These are phyloP conservation scores for Paramarasmius palmivorus DNA, from an alignment of 1,284 basidiomycete genomes.

Conservation along the genomic window DNA sequence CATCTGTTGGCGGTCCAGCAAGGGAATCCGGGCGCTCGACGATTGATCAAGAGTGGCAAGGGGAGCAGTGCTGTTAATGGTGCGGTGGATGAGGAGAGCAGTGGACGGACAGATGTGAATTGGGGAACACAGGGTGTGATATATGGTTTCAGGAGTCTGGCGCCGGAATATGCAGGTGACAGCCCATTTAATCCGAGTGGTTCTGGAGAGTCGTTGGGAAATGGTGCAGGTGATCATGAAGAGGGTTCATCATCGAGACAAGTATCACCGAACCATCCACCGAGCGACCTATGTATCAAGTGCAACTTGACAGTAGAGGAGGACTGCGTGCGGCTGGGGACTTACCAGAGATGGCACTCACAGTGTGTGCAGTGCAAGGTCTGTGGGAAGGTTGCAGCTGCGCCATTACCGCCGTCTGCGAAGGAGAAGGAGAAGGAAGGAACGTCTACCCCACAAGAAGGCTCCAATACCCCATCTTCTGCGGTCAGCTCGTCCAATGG, in stretches of 20 bases:
- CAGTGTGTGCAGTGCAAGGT: slow-evolving; percentile 83
- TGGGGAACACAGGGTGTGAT: slow-evolving; percentile 77
- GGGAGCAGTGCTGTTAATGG: slow-evolving; percentile 39
- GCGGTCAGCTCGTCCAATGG: slow-evolving; percentile 37
- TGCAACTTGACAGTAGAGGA: slow-evolving; percentile 95
- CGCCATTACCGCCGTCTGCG: slow-evolving; percentile 38
- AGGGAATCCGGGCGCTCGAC: slow-evolving; percentile 76
- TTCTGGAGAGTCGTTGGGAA: background rate
- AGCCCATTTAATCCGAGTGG: slow-evolving; percentile 61
- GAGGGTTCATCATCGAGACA: slow-evolving; percentile 41
- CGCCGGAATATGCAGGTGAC: slow-evolving; percentile 86
- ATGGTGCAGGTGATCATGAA: slow-evolving; percentile 15
- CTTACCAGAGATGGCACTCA: slow-evolving; percentile 96
- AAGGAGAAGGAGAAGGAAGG: slow-evolving; percentile 44
- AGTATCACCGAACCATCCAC: slow-evolving; percentile 61
- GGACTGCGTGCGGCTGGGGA: slow-evolving; percentile 92
- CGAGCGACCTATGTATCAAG: slow-evolving; percentile 88
- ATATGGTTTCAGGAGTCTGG: slow-evolving; percentile 88
- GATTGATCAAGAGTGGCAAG: slow-evolving; percentile 60
- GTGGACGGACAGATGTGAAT: slow-evolving; percentile 42
- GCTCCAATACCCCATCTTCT: slow-evolving; percentile 26
- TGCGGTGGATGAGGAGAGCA: slow-evolving; percentile 42
- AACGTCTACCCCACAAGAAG: slow-evolving; percentile 31
- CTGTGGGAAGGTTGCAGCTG: slow-evolving; percentile 80
- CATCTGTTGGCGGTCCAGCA: slow-evolving; percentile 89